Evolutionary conservation across 202 grass and related monocot genomes (phyloP), one percentile per base, ranked within the genome.

Genomic region (Thinopyrum obtusiflorum): DNA sequence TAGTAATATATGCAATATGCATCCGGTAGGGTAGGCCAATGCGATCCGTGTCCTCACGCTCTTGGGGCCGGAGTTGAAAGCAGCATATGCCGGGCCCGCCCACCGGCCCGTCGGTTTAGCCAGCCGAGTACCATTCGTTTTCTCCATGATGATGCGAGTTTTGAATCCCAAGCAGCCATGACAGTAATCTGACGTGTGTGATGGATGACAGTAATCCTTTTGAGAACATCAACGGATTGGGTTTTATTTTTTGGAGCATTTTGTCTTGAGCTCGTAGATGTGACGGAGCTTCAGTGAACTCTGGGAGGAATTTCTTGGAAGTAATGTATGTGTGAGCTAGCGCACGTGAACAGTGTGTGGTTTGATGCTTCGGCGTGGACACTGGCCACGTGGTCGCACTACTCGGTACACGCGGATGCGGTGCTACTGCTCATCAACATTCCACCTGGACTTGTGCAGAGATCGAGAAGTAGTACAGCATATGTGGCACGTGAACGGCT

Each of bases 41-140:
- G 69, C 61, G 53, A 6, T n/a, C 20, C 77, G 25, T 85, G 77
- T 85, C 82, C n/a, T 65, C 68, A 88, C 57, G 27, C 77, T 8
- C 70, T 87, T 87, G 85, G 77, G 71, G 13, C 53, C 55, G 53
- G 77, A 91, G 85, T 85, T 81, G 77, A 72, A 64, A 57, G 81
- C 76, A 42, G 68, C 40, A 39, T 83, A 36, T 80, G 62, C 49
- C 28, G 68, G 23, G 3, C 28, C 59, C 14, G 17, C 15, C 1
- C 15, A 20, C 6, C 25, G 5, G 14, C 39, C 60, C 63, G 7
- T 17, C 63, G 31, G 64, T 55, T 37, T 27, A 37, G 1, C 25
- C 49, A 18, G 47, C 47, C 47, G 46, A 51, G 46, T 13, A 14
- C 26, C 39, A 14, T 29, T 13, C 2, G 8, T 33, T 6, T 27